phyloP scores from a whole-genome alignment of 2,329 filamentous ascomycete genomes.

The Coleophoma eucalyptorum region DNA sequence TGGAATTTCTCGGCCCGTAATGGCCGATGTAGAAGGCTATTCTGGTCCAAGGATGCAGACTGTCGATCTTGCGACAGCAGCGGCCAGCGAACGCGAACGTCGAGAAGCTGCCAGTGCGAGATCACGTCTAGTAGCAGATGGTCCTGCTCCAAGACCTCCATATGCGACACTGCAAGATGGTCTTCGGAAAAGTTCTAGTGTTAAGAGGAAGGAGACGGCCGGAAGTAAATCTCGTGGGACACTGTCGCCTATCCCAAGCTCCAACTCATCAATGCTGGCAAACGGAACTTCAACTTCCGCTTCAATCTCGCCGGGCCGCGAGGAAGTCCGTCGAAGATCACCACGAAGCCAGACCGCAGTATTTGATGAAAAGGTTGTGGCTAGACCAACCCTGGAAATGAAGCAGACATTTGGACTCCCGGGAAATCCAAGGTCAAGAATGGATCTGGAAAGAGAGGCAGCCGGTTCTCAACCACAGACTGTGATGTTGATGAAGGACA shows the following conservation, averaged over 20 bases:
- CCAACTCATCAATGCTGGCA: slow-evolving; percentile 8
- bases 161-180: slow-evolving; percentile 13
- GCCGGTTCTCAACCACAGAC: slow-evolving; percentile 35
- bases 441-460: slow-evolving; percentile 7
- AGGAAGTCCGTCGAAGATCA: slow-evolving; percentile 26
- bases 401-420: slow-evolving; percentile 21
- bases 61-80: slow-evolving; percentile 26
- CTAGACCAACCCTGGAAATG: slow-evolving; percentile 12
- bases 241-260: slow-evolving; percentile 14
- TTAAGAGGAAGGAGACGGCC: slow-evolving; percentile 17
- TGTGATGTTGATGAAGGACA: slow-evolving; percentile 53
- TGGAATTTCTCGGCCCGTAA: slow-evolving; percentile 25
- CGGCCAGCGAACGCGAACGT: slow-evolving; percentile 23
- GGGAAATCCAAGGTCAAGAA: slow-evolving; percentile 19
- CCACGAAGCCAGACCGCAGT: slow-evolving; percentile 17
- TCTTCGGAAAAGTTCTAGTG: slow-evolving; percentile 13
- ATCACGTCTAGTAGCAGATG: slow-evolving; percentile 16
- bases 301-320: slow-evolving; percentile 23
- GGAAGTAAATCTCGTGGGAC: not conserved
- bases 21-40: slow-evolving; percentile 7
- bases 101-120: slow-evolving; percentile 19
- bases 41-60: slow-evolving; percentile 22
- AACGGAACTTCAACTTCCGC: slow-evolving; percentile 25
- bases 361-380: slow-evolving; percentile 9
- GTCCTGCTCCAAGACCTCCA: slow-evolving; percentile 18